Evolutionary conservation across 2,329 filamentous ascomycete genomes (phyloP).

Genomic region (Colletotrichum karsti): DNA sequence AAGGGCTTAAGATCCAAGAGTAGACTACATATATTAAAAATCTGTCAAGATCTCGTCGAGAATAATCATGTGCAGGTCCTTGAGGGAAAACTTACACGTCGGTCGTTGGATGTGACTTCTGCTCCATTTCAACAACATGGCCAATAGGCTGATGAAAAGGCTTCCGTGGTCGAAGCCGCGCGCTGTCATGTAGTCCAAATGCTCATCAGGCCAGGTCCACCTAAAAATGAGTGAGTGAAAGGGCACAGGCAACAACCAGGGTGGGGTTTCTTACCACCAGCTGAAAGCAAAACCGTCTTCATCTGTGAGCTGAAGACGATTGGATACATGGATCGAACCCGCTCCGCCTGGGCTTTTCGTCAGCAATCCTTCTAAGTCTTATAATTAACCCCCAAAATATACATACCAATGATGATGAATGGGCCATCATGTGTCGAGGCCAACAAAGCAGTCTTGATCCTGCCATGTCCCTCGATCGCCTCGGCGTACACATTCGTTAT

Average conservation of each 20-base stretch:
- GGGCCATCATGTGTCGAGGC: background rate
- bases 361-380: background rate
- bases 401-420: background rate
- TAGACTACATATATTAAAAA: background rate
- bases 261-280: background rate
- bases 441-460: background rate
- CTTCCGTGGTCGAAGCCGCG: background rate
- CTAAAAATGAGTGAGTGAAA: background rate
- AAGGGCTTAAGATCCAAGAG: background rate
- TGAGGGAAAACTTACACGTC: background rate
- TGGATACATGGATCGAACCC: background rate
- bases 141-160: background rate
- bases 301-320: background rate
- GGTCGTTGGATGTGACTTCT: background rate
- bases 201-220: background rate
- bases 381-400: too few relatives aligned
- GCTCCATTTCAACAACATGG: background rate
- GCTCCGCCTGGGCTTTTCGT: background rate
- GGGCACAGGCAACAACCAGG: background rate
- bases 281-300: background rate
- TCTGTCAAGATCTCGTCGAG: accelerated
- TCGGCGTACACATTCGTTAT: background rate
- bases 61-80: background rate
- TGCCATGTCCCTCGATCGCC: accelerated
- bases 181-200: background rate